Conservation (phyloP, 345 rosid species). For the Orychophragmus violaceus region DNA sequence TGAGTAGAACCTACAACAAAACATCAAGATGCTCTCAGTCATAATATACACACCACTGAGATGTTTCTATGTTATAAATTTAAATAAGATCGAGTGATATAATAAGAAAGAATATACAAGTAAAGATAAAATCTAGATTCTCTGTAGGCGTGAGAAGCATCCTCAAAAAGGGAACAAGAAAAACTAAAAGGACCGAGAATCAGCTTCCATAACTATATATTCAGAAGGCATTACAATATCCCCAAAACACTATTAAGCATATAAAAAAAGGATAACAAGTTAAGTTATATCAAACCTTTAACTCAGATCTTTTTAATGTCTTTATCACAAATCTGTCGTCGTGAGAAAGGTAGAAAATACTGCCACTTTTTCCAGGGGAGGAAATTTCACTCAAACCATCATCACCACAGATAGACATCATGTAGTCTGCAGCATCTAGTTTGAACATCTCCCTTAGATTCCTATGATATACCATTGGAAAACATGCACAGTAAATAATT, state of each 20-base stretch:
- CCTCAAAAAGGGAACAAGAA: background rate
- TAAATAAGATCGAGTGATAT: too few relatives aligned
- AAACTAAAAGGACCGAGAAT: constrained; percentile 4
- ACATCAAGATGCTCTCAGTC: constrained; percentile 6
- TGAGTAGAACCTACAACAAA: constrained; percentile 61
- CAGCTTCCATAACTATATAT: background rate
- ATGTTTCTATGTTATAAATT: too few relatives aligned
- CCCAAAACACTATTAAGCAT: background rate
- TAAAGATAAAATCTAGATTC: too few relatives aligned
- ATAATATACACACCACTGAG: too few relatives aligned
- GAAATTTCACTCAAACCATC: constrained; percentile 79
- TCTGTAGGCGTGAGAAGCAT: too few relatives aligned
- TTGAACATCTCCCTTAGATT: constrained; percentile 96
- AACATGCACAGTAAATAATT: background rate
- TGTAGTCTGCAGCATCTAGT: constrained; percentile 96
- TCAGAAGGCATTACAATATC: background rate
- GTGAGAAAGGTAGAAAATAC: constrained; percentile 85
- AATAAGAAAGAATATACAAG: too few relatives aligned
- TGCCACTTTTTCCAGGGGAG: constrained; percentile 97
- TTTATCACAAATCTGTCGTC: constrained; percentile 92
- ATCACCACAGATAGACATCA: constrained; percentile 99
- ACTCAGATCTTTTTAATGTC: constrained; percentile 73
- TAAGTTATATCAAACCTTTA: constrained; percentile 55
- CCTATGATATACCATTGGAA: constrained; percentile 39
- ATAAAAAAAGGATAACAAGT: background rate